A percentile compares a stretch with the other conserved stretches of the same genome.
phyloP scores from a whole-genome alignment of 1,284 basidiomycete genomes.

The Marasmius fiardii region DNA sequence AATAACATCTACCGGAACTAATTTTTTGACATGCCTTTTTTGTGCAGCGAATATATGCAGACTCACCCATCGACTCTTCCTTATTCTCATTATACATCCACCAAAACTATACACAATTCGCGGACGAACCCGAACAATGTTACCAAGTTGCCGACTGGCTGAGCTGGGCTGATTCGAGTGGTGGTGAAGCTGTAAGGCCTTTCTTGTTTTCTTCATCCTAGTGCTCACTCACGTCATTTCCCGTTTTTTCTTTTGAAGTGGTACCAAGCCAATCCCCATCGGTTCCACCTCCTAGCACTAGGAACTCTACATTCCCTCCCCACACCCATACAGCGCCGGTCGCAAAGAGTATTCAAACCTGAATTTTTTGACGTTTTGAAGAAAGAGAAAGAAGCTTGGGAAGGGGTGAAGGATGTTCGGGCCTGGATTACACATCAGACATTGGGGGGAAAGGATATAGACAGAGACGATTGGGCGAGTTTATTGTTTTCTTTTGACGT shows the following conservation, averaged over 20 bases:
- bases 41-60: constrained; percentile 55
- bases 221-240: background rate
- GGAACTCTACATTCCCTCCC: constrained; percentile 84
- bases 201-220: background rate
- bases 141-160: constrained; percentile 72
- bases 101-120: constrained; percentile 90
- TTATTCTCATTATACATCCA: constrained; percentile 90
- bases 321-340: constrained; percentile 72
- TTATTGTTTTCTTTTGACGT: background rate
- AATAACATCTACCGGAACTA: background rate
- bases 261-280: constrained; percentile 79
- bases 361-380: constrained; percentile 62
- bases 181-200: constrained; percentile 66
- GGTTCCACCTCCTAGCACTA: constrained; percentile 78
- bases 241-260: constrained; percentile 48
- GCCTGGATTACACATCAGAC: constrained; percentile 49
- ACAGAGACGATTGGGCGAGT: background rate
- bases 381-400: constrained; percentile 54
- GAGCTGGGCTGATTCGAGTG: constrained; percentile 77
- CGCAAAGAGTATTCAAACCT: constrained; percentile 80
- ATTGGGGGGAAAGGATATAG: constrained; percentile 19
- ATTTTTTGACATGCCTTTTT: background rate
- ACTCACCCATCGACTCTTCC: constrained; percentile 89
- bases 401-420: constrained; percentile 51
- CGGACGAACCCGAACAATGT: constrained; percentile 75